These are phyloP conservation scores for Phytophthora foliorum DNA, from an alignment of 352 stramenopile species.

Conservation along the genomic window DNA sequence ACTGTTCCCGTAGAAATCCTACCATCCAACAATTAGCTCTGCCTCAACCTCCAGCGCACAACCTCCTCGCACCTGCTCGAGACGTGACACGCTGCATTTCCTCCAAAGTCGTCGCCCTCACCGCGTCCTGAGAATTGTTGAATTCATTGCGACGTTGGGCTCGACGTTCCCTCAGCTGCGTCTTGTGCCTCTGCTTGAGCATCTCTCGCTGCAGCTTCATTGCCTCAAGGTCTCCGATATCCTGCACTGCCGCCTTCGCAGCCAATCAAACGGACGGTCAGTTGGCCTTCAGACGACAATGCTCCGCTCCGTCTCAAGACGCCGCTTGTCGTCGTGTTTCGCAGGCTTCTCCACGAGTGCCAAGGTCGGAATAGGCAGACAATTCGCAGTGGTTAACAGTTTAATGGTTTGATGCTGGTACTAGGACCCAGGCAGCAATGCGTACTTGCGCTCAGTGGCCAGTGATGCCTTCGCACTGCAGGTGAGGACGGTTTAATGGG, in stretches of 20 bases:
- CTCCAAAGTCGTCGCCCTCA: constrained; percentile 16
- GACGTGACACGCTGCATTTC: constrained; percentile 34
- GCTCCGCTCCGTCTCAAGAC: constrained; percentile 10
- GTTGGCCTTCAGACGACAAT: constrained; percentile 9
- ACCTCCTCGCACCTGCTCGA: constrained; percentile 34
- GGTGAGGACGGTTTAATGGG: constrained; percentile 11
- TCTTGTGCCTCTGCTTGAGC: constrained; percentile 7
- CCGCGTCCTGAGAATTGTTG: neutral
- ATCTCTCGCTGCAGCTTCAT: constrained; percentile 8
- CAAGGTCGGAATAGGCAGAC: neutral
- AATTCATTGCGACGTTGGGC: constrained; percentile 2
- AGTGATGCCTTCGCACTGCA: constrained; percentile 46
- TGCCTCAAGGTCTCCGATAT: neutral
- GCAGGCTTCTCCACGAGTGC: neutral
- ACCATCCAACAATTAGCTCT: neutral
- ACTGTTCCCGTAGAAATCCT: constrained; percentile 63
- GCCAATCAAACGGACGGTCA: constrained; percentile 24
- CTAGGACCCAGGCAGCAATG: constrained; percentile 12
- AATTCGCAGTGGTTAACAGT: too few species aligned
- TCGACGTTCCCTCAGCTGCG: constrained; percentile 32
- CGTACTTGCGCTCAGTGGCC: constrained; percentile 35
- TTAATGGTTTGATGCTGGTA: too few species aligned
- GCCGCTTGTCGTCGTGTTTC: constrained; percentile 1
- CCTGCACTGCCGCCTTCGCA: constrained; percentile 1
- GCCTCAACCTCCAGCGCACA: neutral